Base-by-base conservation (phyloP, 768 basidiomycete species). In the Lanmaoa pseudosensibilis region DNA sequence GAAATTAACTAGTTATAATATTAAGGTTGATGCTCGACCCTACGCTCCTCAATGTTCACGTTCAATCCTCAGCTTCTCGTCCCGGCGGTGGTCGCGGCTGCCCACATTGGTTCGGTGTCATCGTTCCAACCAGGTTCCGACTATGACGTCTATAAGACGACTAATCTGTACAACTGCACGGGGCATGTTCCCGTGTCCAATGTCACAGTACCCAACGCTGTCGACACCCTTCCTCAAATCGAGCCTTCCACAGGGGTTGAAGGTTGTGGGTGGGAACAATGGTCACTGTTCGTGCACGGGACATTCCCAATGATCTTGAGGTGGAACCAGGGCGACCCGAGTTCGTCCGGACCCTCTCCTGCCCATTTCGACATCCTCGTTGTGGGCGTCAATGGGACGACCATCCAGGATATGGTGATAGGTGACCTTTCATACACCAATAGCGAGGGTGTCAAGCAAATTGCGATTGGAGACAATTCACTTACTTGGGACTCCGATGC, bases 131-230 rank as follows among this genome's bases (percentile, higher is more conserved):
- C 56, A 23, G 58, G 58, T 16, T 41, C 61, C 10, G 58, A 62
- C 46, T 62, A 62, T 23, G 55, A 54, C 6, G 5, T 39, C 36
- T 51, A 48, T 46, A 57, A 50, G 27, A 59, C 62, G 16, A 44
- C 49, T 23, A 59, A 59, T n/a, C 48, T 64, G 16, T 64, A 64
- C 50, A 59, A 64, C 44, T 62, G 62, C 46, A 56, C 62, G 16
- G 60, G 62, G 4, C 43, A 38, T 13, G 41, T 52, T 11, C 32
- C 32, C 4, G 5, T 36, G 9, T 64, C 63, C 49, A 64, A 57
- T 16, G 48, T 64, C 32, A 64, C 63, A 11, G 47, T 40, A 5
- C 30, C 36, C 30, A 62, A 57, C 23, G 54, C 58, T 6, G 47
- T 38, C 30, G 61, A 64, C 56, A 64, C 63, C 1, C 56, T 63